Percentiles rank a stretch among this genome's conserved stretches.
phyloP scores from a whole-genome alignment of 371 early-diverging fungal species.

The Rhizopus delemar region DNA sequence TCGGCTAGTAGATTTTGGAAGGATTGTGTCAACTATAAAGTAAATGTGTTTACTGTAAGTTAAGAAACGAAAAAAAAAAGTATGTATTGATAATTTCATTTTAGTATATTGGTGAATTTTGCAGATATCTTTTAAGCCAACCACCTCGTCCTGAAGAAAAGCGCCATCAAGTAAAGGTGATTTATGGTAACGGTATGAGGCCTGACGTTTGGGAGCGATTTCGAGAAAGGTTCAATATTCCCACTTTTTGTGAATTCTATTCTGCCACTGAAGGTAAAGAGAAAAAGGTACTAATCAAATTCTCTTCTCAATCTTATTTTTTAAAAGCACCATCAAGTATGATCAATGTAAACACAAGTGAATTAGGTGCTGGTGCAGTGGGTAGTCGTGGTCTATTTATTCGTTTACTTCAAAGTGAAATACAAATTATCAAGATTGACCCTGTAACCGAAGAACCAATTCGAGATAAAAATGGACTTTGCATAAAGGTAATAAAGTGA shows the following conservation, averaged over 20 bases:
- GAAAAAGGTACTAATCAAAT: background rate
- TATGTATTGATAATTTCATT: background rate
- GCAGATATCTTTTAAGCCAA: constrained; percentile 59
- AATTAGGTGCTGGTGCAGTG: constrained; percentile 54
- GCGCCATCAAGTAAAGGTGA: constrained; percentile 46
- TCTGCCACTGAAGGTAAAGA: constrained; percentile 53
- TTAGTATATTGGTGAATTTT: constrained; percentile 71
- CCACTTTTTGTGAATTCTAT: constrained; percentile 56
- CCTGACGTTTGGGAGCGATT: constrained; percentile 66
- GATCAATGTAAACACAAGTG: constrained; percentile 50
- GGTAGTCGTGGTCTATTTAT: constrained; percentile 39
- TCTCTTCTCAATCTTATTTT: background rate
- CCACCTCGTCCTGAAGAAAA: constrained; percentile 54
- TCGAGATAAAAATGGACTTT: constrained; percentile 44
- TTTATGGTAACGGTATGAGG: constrained; percentile 71
- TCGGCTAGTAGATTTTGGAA: constrained; percentile 53
- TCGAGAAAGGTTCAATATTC: constrained; percentile 51
- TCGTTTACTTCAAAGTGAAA: constrained; percentile 18
- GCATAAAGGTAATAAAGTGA: constrained; percentile 30
- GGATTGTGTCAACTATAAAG: constrained; percentile 46
- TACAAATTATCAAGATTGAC: constrained; percentile 37
- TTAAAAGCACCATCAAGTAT: constrained; percentile 28
- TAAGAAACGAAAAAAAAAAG: background rate
- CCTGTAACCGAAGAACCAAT: constrained; percentile 42
- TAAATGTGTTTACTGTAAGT: constrained; percentile 41